These are phyloP conservation scores for Huntiella bhutanensis DNA, from an alignment of 2,329 filamentous ascomycete species.

Conservation along the genomic window DNA sequence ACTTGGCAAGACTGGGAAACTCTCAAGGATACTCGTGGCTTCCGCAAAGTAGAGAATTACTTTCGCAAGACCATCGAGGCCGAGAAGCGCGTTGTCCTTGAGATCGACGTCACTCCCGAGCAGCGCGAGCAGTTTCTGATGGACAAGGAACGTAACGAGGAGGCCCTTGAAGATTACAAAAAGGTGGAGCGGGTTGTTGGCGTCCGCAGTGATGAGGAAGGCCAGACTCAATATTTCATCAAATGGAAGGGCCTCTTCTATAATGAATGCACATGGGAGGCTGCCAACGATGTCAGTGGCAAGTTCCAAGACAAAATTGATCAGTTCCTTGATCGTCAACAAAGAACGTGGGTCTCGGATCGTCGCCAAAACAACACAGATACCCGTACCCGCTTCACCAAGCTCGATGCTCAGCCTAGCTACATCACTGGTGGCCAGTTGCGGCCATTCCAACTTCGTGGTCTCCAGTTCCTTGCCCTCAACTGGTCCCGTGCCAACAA, in stretches of 20 bases:
- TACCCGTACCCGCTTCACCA: conserved; percentile 56
- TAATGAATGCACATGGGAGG: conserved; percentile 89
- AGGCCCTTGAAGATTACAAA: conserved; percentile 75
- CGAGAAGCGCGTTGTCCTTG: conserved; percentile 59
- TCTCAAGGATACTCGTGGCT: conserved; percentile 60
- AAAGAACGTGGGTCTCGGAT: conserved; percentile 65
- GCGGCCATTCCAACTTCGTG: conserved; percentile 81
- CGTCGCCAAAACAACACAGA: conserved; percentile 54
- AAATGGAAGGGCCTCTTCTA: conserved; percentile 96
- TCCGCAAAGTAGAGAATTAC: conserved; percentile 87
- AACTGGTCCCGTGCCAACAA: conserved; percentile 93
- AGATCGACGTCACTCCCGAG: conserved; percentile 61
- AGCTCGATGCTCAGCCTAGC: conserved; percentile 59
- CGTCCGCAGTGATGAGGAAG: conserved; percentile 59
- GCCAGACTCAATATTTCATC: conserved; percentile 63
- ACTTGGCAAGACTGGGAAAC: conserved; percentile 76
- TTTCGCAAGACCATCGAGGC: conserved; percentile 65
- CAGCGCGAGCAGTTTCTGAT: conserved; percentile 86
- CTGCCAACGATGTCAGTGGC: conserved; percentile 51
- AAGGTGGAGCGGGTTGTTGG: conserved; percentile 88
- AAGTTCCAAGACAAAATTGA: conserved; percentile 82
- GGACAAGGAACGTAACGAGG: conserved; percentile 79
- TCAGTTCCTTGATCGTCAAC: conserved; percentile 67
- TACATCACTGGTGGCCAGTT: conserved; percentile 76
- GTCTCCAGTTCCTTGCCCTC: conserved; percentile 85